A percentile compares a stretch with the other conserved stretches of the same genome.
These are phyloP conservation scores for Aureobasidium leucospermi DNA, from an alignment of 2,329 filamentous ascomycete genomes.

Conservation along the genomic window DNA sequence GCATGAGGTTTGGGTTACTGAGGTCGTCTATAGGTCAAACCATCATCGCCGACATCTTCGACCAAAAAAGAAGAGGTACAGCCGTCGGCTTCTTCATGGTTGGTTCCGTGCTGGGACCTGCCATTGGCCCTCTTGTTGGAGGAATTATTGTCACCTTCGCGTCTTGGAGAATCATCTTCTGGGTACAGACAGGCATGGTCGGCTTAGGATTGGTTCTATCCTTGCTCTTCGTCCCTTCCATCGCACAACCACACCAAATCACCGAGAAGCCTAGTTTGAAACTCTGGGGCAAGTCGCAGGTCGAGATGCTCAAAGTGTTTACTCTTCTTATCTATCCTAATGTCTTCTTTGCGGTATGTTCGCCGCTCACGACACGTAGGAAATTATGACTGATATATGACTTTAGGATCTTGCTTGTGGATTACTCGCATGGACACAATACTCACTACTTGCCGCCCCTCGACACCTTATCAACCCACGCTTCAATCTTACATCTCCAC, in stretches of 20 bases:
- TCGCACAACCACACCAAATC: conserved; percentile 4
- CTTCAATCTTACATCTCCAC: conserved; percentile 56
- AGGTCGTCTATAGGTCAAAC: conserved; percentile 26
- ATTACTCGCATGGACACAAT: conserved; percentile 65
- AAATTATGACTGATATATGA: too few species aligned
- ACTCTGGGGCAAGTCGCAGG: conserved; percentile 37
- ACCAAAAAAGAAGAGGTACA: conserved; percentile 49
- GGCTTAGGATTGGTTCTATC: conserved; percentile 51
- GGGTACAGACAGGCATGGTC: conserved; percentile 61
- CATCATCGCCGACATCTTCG: conserved; percentile 50
- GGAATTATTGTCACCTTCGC: conserved; percentile 67
- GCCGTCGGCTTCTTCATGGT: conserved; percentile 66
- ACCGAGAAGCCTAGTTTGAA: background rate
- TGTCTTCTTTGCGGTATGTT: conserved; percentile 51
- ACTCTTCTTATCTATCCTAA: conserved; percentile 59
- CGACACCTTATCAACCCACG: conserved; percentile 66
- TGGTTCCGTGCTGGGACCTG: conserved; percentile 58
- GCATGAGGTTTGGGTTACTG: background rate
- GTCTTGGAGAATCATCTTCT: conserved; percentile 69
- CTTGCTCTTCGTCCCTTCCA: conserved; percentile 52
- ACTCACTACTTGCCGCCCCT: conserved; percentile 56
- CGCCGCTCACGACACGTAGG: too few species aligned
- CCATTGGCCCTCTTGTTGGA: conserved; percentile 51
- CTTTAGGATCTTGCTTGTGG: conserved; percentile 45
- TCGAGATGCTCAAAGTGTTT: conserved; percentile 57